Percentiles rank a stretch among this genome's conserved stretches.
Conservation (phyloP, 169 alveolate species). For the Cryptosporidium sp. region DNA sequence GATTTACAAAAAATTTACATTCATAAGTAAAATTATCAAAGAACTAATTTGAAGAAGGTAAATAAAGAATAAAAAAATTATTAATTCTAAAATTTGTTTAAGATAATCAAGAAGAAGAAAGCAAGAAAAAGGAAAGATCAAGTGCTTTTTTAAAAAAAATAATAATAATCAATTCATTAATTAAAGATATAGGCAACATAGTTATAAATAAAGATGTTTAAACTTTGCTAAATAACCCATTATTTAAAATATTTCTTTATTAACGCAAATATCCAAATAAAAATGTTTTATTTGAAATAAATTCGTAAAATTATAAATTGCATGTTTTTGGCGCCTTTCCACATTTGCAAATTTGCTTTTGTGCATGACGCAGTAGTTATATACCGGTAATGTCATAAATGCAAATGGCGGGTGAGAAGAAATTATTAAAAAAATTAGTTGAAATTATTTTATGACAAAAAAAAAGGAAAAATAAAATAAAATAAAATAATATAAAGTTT, state of each 20-base stretch:
- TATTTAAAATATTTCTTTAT: no score
- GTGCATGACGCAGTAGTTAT: constrained; percentile 23
- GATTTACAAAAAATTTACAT: no score
- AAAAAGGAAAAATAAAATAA: neutral
- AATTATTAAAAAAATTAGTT: neutral
- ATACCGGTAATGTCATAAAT: constrained; percentile 19
- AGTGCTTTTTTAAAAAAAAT: no score
- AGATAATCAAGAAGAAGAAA: no score
- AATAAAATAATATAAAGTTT: neutral
- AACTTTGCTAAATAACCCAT: no score
- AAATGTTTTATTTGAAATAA: no score
- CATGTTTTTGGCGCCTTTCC: neutral
- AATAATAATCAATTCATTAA: neutral
- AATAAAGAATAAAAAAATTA: no score
- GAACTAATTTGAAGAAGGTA: neutral
- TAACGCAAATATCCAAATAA: neutral
- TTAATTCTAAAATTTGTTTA: no score
- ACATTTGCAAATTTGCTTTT: constrained; percentile 4
- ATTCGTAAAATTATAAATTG: neutral
- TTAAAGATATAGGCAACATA: neutral
- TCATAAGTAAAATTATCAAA: no score
- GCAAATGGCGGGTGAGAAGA: neutral
- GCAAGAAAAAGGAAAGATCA: no score
- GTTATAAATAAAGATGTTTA: no score
- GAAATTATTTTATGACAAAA: neutral